phyloP scores from a whole-genome alignment of 1,284 basidiomycete species.

The Psilocybe mexicana region DNA sequence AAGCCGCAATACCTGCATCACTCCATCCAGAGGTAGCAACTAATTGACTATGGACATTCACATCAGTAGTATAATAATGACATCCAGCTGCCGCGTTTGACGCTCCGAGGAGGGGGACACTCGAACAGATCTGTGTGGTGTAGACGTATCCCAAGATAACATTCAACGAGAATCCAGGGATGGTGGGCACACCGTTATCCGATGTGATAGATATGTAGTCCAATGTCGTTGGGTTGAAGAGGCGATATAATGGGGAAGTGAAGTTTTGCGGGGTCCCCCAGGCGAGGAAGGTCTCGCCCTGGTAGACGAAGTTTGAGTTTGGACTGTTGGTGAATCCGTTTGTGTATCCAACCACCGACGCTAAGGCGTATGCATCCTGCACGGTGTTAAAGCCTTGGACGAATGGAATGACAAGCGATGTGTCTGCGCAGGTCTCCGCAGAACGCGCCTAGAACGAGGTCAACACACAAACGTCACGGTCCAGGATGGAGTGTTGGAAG shows the following conservation, averaged over 20 bases:
- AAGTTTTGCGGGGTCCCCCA: too few species aligned
- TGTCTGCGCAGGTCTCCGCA: not conserved
- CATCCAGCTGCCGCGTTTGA: too few species aligned
- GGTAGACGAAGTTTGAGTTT: not conserved
- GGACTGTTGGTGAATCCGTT: not conserved
- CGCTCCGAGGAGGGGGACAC: not conserved
- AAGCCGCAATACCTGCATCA: too few species aligned
- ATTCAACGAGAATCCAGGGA: too few species aligned
- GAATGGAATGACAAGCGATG: not conserved
- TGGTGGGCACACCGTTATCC: not conserved
- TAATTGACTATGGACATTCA: too few species aligned
- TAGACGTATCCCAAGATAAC: conserved; percentile 3
- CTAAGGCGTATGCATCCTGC: not conserved
- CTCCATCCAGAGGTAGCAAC: too few species aligned
- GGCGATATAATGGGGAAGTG: too few species aligned
- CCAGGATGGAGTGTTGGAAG: not conserved
- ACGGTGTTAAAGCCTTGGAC: not conserved
- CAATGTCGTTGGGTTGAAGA: not conserved
- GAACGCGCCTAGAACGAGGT: not conserved
- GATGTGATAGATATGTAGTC: not conserved
- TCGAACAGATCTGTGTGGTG: conserved; percentile 2
- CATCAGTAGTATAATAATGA: too few species aligned
- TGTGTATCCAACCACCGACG: not conserved
- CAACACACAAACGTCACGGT: not conserved
- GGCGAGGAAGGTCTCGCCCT: too few species aligned